Percentiles rank a stretch among this genome's conserved stretches.
Conservation (phyloP, 352 stramenopile species). For the Pythium aphanidermatum region DNA sequence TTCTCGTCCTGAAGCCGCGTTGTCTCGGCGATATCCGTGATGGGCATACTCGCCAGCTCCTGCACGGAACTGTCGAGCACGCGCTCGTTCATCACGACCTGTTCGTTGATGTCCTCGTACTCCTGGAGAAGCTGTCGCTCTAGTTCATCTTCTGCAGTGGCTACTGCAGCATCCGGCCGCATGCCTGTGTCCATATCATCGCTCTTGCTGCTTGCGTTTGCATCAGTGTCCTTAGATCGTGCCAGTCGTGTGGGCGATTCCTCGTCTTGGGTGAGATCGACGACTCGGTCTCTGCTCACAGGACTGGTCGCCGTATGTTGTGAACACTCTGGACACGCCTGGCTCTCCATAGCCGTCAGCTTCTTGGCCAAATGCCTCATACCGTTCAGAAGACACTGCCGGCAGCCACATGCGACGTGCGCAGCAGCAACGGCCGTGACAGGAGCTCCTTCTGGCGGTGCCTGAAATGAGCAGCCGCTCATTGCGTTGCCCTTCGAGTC, state of each 20-base stretch:
- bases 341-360: not conserved
- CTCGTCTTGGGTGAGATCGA: constrained; percentile 8
- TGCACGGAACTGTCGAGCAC: constrained; percentile 24
- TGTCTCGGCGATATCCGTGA: constrained; percentile 16
- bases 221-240: not conserved
- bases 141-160: constrained; percentile 6
- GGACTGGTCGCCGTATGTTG: not conserved
- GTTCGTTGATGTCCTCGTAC: constrained; percentile 9
- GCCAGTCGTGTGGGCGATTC: constrained; percentile 2
- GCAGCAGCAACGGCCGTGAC: not conserved
- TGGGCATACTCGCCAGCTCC: constrained; percentile 17
- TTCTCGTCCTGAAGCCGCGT: constrained; percentile 35
- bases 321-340: not conserved
- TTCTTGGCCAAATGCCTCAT: not conserved
- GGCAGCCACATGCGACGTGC: constrained; percentile 11
- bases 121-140: constrained; percentile 6
- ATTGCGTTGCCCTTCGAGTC: not conserved
- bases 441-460: not conserved
- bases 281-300: not conserved
- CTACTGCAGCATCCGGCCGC: too few relatives aligned
- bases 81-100: constrained; percentile 25
- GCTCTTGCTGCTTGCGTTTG: not conserved
- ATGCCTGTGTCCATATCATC: not conserved
- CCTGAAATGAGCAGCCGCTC: not conserved
- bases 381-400: constrained; percentile 1